Evolutionary conservation across 345 rosid genomes (phyloP).

Genomic region (Gynandropsis gynandra): DNA sequence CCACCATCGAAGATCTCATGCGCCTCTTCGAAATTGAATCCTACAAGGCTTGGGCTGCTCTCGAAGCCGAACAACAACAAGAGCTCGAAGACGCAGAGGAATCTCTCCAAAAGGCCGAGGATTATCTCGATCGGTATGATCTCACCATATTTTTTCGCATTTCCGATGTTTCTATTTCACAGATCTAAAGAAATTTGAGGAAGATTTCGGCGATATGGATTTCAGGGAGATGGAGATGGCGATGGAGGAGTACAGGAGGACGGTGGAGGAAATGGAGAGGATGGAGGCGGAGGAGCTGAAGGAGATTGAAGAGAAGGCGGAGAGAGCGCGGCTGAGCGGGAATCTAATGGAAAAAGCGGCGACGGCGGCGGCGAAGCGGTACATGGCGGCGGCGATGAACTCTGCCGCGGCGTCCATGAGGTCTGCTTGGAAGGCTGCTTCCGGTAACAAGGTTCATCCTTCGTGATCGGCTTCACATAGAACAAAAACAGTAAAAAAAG

Average conservation of each 20-base stretch:
- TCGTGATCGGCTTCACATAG: conserved; percentile 28
- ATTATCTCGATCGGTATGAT: conserved; percentile 41
- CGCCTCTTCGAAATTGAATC: conserved; percentile 80
- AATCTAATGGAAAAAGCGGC: conserved; percentile 55
- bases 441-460: conserved; percentile 70
- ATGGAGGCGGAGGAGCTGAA: conserved; percentile 34
- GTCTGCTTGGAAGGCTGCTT: conserved; percentile 59
- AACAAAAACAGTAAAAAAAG: too few relatives aligned
- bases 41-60: conserved; percentile 73
- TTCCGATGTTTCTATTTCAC: neutral
- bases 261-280: conserved; percentile 68
- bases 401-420: conserved; percentile 83
- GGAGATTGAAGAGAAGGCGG: conserved; percentile 45
- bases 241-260: conserved; percentile 61
- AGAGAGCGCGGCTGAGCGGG: conserved; percentile 57
- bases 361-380: conserved; percentile 49
- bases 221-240: conserved; percentile 54
- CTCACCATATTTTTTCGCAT: neutral
- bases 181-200: conserved; percentile 14
- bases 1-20: conserved; percentile 64
- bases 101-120: conserved; percentile 46
- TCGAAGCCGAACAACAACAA: conserved; percentile 39
- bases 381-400: conserved; percentile 65
- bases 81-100: conserved; percentile 45
- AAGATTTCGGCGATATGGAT: neutral